phyloP scores from a whole-genome alignment of 371 early-diverging fungal genomes.

The Mucor saturninus region DNA sequence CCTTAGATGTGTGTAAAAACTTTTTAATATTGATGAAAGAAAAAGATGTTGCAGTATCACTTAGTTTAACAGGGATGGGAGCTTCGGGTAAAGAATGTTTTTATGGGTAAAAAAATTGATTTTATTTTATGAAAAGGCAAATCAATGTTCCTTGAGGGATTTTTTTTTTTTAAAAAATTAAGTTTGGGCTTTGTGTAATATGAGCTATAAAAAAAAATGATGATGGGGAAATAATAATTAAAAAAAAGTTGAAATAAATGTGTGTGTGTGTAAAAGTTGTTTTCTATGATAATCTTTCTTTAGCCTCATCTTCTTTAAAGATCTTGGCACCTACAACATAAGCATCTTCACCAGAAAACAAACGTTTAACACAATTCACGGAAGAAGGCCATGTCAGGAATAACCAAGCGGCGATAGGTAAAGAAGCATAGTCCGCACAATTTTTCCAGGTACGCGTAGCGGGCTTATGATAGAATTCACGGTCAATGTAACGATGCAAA shows the following conservation, averaged over 20 bases:
- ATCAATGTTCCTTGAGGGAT: too few relatives aligned
- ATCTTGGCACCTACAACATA: slow-evolving; percentile 60
- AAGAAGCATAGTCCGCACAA: slow-evolving; percentile 48
- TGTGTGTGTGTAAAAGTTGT: too few relatives aligned
- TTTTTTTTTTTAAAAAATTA: too few relatives aligned
- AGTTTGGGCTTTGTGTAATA: too few relatives aligned
- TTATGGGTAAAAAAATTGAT: too few relatives aligned
- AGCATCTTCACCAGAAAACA: slow-evolving; percentile 45
- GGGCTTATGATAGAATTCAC: slow-evolving; percentile 46
- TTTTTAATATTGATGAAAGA: too few relatives aligned
- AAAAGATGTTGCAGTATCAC: too few relatives aligned
- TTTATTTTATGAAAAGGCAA: too few relatives aligned
- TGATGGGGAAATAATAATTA: not conserved
- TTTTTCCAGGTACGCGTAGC: slow-evolving; percentile 57
- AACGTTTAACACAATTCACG: slow-evolving; percentile 56
- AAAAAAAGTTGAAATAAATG: not conserved
- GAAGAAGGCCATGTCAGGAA: slow-evolving; percentile 62
- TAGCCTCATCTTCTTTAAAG: slow-evolving; percentile 31
- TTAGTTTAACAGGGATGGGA: too few relatives aligned
- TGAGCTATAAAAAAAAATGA: too few relatives aligned
- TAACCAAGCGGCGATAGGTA: slow-evolving; percentile 60
- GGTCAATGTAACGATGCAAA: slow-evolving; percentile 52
- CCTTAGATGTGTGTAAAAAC: too few relatives aligned
- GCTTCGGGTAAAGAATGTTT: too few relatives aligned
- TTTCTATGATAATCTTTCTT: slow-evolving; percentile 12